phyloP scores from a whole-genome alignment of 768 basidiomycete species.

The Crucibulum laeve region DNA sequence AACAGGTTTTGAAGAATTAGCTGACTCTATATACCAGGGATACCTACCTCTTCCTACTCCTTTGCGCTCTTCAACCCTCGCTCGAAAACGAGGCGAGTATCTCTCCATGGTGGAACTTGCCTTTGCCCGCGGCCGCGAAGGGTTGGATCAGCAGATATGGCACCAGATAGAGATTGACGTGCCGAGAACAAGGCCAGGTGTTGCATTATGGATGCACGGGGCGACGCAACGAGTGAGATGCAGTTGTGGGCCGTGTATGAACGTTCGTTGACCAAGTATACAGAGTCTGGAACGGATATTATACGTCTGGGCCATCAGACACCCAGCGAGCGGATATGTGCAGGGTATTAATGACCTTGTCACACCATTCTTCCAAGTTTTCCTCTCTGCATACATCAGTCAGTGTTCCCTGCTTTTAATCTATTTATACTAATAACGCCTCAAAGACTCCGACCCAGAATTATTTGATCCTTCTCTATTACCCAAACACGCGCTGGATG shows the following conservation, averaged over 20 bases:
- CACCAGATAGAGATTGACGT: constrained; percentile 99
- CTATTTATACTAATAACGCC: constrained; percentile 5
- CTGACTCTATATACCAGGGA: constrained; percentile 52
- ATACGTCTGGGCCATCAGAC: constrained; percentile 98
- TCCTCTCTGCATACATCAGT: constrained; percentile 94
- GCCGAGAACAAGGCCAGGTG: constrained; percentile 89
- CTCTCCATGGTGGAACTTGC: constrained; percentile 83
- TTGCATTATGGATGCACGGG: constrained; percentile 86
- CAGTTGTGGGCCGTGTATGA: neutral
- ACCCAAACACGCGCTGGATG: constrained; percentile 65
- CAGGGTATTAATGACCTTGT: constrained; percentile 99
- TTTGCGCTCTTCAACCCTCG: constrained; percentile 70
- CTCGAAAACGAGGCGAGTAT: constrained; percentile 90
- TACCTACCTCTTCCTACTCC: constrained; percentile 86
- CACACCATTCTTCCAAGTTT: constrained; percentile 97
- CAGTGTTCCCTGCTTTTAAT: constrained; percentile 14
- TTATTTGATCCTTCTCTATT: constrained; percentile 77
- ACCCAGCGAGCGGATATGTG: constrained; percentile 97
- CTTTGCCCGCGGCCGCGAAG: constrained; percentile 80
- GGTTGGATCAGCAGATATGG: constrained; percentile 96
- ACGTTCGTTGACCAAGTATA: constrained; percentile 12
- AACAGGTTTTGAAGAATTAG: no score
- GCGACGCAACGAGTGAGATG: constrained; percentile 79
- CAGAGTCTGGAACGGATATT: constrained; percentile 92
- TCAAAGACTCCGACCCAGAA: constrained; percentile 85